A percentile compares a stretch with the other conserved stretches of the same genome.
Evolutionary conservation across 805 yeast genomes (phyloP).

Genomic region (Deakozyma indianensis): DNA sequence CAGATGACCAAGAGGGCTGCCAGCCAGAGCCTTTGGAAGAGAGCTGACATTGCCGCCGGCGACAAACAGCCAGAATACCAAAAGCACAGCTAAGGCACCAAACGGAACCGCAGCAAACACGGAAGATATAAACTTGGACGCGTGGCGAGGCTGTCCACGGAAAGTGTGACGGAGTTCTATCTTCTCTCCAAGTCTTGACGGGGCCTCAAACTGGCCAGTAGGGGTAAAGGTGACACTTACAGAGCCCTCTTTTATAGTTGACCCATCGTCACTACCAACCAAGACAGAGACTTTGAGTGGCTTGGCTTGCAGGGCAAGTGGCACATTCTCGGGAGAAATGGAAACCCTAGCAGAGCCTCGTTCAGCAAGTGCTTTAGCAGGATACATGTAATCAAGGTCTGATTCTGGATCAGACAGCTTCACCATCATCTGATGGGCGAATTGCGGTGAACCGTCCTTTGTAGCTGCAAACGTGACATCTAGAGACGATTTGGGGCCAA

Average conservation of each 20-base stretch:
- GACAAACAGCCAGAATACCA: conserved; percentile 19
- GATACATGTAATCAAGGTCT: background rate
- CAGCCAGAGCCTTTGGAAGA: conserved; percentile 18
- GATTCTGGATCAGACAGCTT: background rate
- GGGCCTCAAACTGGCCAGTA: conserved; percentile 3
- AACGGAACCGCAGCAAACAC: conserved; percentile 31
- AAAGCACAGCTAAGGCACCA: conserved; percentile 26
- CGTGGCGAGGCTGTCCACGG: conserved; percentile 34
- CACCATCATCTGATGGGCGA: background rate
- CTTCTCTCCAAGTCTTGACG: conserved; percentile 25
- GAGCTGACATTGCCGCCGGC: conserved; percentile 17
- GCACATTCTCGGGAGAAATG: conserved; percentile 15
- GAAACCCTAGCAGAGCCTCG: conserved; percentile 16
- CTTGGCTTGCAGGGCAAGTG: conserved; percentile 15
- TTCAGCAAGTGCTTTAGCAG: conserved; percentile 11
- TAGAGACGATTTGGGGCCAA: background rate
- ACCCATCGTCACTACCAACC: conserved; percentile 16
- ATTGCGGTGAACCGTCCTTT: background rate
- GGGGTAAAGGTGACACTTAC: conserved; percentile 5
- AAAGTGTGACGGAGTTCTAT: conserved; percentile 53
- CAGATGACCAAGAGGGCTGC: conserved; percentile 22
- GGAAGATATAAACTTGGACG: conserved; percentile 34
- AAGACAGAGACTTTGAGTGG: conserved; percentile 12
- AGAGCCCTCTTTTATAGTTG: conserved; percentile 4
- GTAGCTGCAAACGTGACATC: background rate